Percentiles rank a stretch among this genome's conserved stretches.
These are phyloP conservation scores for Teunomyces gatunensis DNA, from an alignment of 805 yeast species.

Conservation along the genomic window DNA sequence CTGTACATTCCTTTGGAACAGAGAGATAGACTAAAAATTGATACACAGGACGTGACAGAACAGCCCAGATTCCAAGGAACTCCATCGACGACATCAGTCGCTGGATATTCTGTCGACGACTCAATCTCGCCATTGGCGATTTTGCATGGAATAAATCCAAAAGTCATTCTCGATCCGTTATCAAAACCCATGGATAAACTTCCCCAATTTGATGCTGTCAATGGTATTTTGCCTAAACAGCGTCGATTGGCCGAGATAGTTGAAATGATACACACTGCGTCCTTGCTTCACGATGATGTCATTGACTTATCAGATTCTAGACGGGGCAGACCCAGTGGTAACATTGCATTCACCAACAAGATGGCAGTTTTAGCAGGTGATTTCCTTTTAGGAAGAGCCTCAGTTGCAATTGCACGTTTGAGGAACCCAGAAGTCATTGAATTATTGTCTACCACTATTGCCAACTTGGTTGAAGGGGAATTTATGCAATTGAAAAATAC, in stretches of 20 bases:
- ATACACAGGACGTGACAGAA: slow-evolving; percentile 60
- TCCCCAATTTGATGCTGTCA: slow-evolving; percentile 55
- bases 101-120: slow-evolving; percentile 58
- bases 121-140: slow-evolving; percentile 79
- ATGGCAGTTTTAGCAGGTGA: slow-evolving; percentile 98
- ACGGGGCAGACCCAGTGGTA: slow-evolving; percentile 88
- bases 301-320: slow-evolving; percentile 87
- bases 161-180: slow-evolving; percentile 75
- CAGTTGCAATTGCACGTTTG: slow-evolving; percentile 89
- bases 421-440: slow-evolving; percentile 98
- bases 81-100: slow-evolving; percentile 51
- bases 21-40: slow-evolving; percentile 63
- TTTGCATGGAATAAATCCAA: slow-evolving; percentile 88
- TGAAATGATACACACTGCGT: slow-evolving; percentile 97
- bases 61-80: slow-evolving; percentile 64
- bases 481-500: slow-evolving; percentile 98
- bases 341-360: slow-evolving; percentile 90
- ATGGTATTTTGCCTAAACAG: slow-evolving; percentile 91
- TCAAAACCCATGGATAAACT: slow-evolving; percentile 73
- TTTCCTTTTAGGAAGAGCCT: slow-evolving; percentile 90
- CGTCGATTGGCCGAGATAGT: slow-evolving; percentile 94
- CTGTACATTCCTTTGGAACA: slow-evolving; percentile 67
- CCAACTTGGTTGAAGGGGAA: slow-evolving; percentile 96
- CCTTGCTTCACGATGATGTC: slow-evolving; percentile 93
- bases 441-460: slow-evolving; percentile 91